Conservation (phyloP, 2,329 filamentous ascomycete genomes). For the Hysterium pulicare region DNA sequence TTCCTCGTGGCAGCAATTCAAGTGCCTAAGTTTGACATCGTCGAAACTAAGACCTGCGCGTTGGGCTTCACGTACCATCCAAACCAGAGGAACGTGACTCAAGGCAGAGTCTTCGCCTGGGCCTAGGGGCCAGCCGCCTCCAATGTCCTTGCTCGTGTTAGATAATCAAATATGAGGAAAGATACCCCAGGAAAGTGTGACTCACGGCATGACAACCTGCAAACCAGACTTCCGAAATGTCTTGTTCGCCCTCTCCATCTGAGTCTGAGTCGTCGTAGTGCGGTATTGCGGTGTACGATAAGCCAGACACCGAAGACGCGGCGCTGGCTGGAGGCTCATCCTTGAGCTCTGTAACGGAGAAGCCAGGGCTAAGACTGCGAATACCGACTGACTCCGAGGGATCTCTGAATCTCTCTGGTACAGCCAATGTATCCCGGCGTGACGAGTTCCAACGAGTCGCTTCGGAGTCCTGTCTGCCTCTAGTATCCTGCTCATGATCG, state of each 20-base stretch:
- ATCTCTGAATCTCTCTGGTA: conserved; percentile 29
- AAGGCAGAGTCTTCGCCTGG: conserved; percentile 56
- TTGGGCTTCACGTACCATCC: conserved; percentile 65
- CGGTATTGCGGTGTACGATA: conserved; percentile 25
- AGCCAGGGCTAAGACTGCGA: conserved; percentile 28
- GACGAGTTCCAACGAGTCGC: conserved; percentile 1
- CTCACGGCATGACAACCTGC: conserved; percentile 65
- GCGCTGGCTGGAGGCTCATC: conserved; percentile 10
- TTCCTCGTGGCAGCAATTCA: conserved; percentile 58
- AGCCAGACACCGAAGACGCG: conserved; percentile 27
- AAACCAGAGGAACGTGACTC: conserved; percentile 66
- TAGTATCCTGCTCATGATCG: conserved; percentile 9
- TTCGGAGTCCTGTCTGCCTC: conserved; percentile 9
- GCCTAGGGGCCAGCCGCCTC: conserved; percentile 66
- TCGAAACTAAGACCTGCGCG: conserved; percentile 70
- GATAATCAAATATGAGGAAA: background rate
- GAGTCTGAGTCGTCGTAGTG: conserved; percentile 22
- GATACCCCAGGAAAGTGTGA: no score
- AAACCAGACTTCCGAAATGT: conserved; percentile 80
- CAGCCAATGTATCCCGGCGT: conserved; percentile 22
- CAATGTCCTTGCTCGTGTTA: conserved; percentile 67
- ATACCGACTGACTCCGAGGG: conserved; percentile 33
- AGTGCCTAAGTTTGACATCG: conserved; percentile 60
- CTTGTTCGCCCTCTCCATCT: conserved; percentile 55
- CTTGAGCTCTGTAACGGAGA: conserved; percentile 13